These are phyloP conservation scores for Lactarius indigo DNA, from an alignment of 768 basidiomycete genomes.

Conservation along the genomic window DNA sequence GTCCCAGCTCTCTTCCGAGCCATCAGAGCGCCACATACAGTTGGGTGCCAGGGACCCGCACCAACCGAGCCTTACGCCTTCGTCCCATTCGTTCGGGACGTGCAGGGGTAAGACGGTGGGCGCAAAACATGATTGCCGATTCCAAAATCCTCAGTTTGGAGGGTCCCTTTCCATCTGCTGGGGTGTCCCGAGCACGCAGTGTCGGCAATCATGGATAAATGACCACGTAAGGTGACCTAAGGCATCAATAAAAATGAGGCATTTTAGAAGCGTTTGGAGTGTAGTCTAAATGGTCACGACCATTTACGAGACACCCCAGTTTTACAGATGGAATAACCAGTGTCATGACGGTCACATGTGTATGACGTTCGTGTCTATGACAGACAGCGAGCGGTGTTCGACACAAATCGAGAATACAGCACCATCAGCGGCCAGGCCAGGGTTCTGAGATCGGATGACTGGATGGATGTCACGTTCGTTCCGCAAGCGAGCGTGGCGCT, in stretches of 20 bases:
- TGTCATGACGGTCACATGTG: neutral
- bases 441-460: neutral
- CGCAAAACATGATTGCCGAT: neutral
- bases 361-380: neutral
- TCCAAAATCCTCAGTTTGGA: neutral
- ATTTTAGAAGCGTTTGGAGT: too few species aligned
- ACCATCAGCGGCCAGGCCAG: neutral
- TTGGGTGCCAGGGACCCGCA: neutral
- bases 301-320: too few species aligned
- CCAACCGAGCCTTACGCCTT: neutral
- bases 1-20: neutral
- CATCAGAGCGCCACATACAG: neutral
- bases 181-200: neutral
- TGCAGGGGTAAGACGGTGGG: neutral
- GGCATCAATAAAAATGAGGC: too few species aligned
- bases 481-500: neutral
- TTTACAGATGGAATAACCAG: neutral
- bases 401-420: neutral
- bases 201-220: neutral
- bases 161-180: neutral
- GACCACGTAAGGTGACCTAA: neutral
- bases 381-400: neutral
- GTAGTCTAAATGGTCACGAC: too few species aligned
- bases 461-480: too few species aligned
- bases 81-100: neutral